These are phyloP conservation scores for Epichloe bromicola DNA, from an alignment of 2,329 filamentous ascomycete genomes.

Conservation along the genomic window DNA sequence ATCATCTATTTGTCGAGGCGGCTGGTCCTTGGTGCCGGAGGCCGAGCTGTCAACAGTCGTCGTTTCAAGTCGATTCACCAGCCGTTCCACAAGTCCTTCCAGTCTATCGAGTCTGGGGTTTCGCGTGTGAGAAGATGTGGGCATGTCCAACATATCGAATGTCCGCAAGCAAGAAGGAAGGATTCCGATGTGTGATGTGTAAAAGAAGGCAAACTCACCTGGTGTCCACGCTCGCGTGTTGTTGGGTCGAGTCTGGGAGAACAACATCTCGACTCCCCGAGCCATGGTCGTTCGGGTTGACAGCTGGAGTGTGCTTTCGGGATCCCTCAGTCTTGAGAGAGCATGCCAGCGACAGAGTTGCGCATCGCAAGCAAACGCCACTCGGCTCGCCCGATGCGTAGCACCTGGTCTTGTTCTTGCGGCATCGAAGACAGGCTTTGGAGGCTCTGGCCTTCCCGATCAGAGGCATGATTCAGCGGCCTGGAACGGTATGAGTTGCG, in stretches of 20 bases:
- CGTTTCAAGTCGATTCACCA: background rate
- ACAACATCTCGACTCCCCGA: background rate
- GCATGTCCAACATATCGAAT: no score
- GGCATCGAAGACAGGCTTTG: conserved; percentile 14
- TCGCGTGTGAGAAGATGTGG: no score
- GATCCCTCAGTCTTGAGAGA: conserved; percentile 7
- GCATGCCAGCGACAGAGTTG: conserved; percentile 12
- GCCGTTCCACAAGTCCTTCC: background rate
- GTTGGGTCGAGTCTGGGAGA: background rate
- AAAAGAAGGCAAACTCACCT: background rate
- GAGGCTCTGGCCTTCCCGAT: conserved; percentile 12
- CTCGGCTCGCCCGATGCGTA: conserved; percentile 7
- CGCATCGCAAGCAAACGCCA: conserved; percentile 13
- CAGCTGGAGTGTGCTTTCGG: background rate
- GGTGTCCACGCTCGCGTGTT: background rate
- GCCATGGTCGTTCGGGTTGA: background rate
- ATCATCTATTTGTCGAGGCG: background rate
- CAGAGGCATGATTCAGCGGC: conserved; percentile 11
- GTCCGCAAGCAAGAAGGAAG: no score
- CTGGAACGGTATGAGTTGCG: background rate
- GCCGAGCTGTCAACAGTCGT: background rate
- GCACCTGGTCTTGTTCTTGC: conserved; percentile 15
- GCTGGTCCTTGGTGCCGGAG: background rate
- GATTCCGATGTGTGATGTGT: no score
- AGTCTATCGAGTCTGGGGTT: background rate